A percentile compares a stretch with the other conserved stretches of the same genome.
Evolutionary conservation across 1,284 basidiomycete species (phyloP).

Genomic region (Moniliella sp.): DNA sequence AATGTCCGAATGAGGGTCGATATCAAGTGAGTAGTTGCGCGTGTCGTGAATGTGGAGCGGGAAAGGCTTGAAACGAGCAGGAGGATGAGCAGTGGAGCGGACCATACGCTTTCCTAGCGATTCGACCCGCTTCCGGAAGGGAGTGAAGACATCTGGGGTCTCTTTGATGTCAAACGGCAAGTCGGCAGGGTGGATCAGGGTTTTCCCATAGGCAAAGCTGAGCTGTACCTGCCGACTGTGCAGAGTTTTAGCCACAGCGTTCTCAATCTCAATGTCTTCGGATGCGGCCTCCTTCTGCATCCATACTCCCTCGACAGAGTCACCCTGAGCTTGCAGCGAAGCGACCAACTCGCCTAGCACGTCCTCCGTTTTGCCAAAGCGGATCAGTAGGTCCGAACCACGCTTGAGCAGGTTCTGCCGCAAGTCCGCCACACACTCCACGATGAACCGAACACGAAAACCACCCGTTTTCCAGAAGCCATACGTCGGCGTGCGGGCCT

Average conservation of each 20-base stretch:
- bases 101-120: constrained; percentile 34
- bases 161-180: constrained; percentile 37
- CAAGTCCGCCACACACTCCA: constrained; percentile 39
- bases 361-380: constrained; percentile 39
- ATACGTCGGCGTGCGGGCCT: constrained; percentile 35
- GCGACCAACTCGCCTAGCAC: constrained; percentile 15
- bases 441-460: constrained; percentile 36
- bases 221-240: constrained; percentile 10
- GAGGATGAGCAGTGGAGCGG: constrained; percentile 10
- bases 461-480: constrained; percentile 40
- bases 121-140: constrained; percentile 39
- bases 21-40: constrained; percentile 18
- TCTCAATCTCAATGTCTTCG: constrained; percentile 15
- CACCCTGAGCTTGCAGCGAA: constrained; percentile 13
- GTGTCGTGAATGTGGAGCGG: constrained; percentile 12
- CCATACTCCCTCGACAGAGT: constrained; percentile 22
- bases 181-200: constrained; percentile 33
- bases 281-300: constrained; percentile 25
- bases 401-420: constrained; percentile 34
- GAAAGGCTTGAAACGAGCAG: constrained; percentile 16
- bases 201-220: constrained; percentile 19
- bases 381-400: constrained; percentile 39
- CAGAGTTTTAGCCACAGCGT: constrained; percentile 9
- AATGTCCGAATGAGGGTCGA: constrained; percentile 23
- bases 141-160: constrained; percentile 39